Evolutionary conservation across 2,329 filamentous ascomycete genomes (phyloP).

Genomic region (Lasiodiplodia gonubiensis): DNA sequence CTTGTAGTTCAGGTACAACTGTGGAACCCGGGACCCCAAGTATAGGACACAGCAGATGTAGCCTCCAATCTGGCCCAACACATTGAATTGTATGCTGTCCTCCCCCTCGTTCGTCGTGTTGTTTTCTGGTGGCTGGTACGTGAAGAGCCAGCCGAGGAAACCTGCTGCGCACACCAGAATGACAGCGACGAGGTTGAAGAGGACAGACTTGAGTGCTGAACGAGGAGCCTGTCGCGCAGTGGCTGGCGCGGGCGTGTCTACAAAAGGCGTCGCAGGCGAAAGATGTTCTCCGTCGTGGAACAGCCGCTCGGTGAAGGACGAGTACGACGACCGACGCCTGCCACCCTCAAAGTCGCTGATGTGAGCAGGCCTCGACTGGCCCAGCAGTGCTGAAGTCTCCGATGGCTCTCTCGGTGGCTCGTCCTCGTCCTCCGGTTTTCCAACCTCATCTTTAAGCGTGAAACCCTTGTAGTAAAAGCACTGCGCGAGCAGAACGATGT

Average conservation of each 20-base stretch:
- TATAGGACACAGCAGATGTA: conserved; percentile 91
- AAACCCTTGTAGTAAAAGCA: conserved; percentile 97
- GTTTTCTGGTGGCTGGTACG: conserved; percentile 53
- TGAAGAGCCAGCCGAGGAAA: conserved; percentile 83
- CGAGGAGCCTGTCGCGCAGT: conserved; percentile 37
- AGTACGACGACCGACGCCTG: conserved; percentile 39
- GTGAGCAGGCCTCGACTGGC: conserved; percentile 34
- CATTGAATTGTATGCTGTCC: conserved; percentile 68
- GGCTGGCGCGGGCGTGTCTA: conserved; percentile 54
- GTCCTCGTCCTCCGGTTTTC: conserved; percentile 34
- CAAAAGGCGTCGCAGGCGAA: conserved; percentile 82
- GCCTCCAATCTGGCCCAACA: conserved; percentile 87
- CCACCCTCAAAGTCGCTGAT: conserved; percentile 39
- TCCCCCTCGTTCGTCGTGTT: conserved; percentile 39
- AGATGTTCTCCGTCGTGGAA: conserved; percentile 70
- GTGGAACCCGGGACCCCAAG: conserved; percentile 85
- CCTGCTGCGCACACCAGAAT: conserved; percentile 84
- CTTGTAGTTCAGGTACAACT: conserved; percentile 88
- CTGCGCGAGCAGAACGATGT: conserved; percentile 84
- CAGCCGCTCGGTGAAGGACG: conserved; percentile 53
- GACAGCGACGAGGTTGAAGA: conserved; percentile 74
- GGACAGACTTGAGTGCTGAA: conserved; percentile 59
- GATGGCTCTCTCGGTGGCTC: conserved; percentile 40
- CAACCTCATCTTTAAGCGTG: conserved; percentile 45
- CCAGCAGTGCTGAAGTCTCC: conserved; percentile 43